Base-by-base conservation (phyloP, 495 filamentous ascomycete species). In the Podospora pseudocomata region DNA sequence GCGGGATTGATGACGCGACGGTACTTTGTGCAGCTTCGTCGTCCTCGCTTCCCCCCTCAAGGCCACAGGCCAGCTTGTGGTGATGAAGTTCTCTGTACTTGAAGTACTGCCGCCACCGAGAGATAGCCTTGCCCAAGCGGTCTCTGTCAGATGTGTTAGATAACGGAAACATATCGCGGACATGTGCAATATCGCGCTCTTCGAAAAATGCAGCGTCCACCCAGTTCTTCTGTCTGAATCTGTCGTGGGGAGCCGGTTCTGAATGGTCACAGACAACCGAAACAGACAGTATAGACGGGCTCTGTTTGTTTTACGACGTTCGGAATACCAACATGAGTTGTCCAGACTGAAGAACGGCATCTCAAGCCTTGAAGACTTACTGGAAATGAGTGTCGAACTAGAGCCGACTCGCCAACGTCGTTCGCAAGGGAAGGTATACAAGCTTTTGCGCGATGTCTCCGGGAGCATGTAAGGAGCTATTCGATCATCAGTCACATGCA, bases 81-180 rank as follows among this genome's bases (percentile, higher is more conserved):
- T 76, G 74, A 68, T 81, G 82, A 49, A 70, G 67, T 65, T 80
- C 73, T 2, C 78, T 74, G 58, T 84, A 83, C 56, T 65, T 75
- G 5, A 83, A 70, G 62, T 76, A 82, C 27, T 80, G 74, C 5
- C 79, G 77, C 58, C 80, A 57, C 34, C 73, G 71, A 3, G 77
- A 79, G 26, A 80, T 81, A 3, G 79, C 78, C 59, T 74, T 75
- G 15, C 80, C 82, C 2, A 84, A 72, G 13, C 80, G 73, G 23
- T 76, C 60, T 6, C 55, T 19, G 20, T 57, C 54, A 7, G 15
- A 23, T 32, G 1, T 32, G 0, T 32, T 11, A 1, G 16, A 49
- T 11, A 11, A 49, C 13, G 55, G 55, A n/a, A 58, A 58, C 19
- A 20, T 58, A 2, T 58, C 23, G 3, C 55, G n/a, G n/a, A 58